Percentiles rank a stretch among this genome's conserved stretches.
These are phyloP conservation scores for Leishmania tarentolae DNA, from an alignment of 208 protist species.

Conservation along the genomic window DNA sequence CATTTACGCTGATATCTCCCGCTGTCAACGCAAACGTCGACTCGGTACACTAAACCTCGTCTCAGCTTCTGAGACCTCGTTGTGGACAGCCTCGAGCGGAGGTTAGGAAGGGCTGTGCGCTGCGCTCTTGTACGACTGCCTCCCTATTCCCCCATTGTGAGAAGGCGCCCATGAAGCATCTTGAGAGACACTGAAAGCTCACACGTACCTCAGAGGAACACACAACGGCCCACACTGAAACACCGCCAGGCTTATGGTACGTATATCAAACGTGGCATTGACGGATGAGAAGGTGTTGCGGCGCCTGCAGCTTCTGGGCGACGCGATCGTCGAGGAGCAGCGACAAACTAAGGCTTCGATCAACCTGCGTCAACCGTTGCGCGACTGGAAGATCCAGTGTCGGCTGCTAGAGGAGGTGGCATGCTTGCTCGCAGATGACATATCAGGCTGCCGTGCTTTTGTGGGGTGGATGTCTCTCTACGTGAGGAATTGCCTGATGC, in stretches of 20 bases:
- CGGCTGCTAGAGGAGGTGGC: conserved; percentile 36
- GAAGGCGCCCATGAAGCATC: neutral
- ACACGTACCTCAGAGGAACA: too few relatives aligned
- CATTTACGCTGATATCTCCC: neutral
- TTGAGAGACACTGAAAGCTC: too few relatives aligned
- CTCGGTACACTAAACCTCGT: neutral
- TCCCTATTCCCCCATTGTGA: neutral
- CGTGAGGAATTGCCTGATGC: conserved; percentile 44
- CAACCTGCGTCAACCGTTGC: neutral
- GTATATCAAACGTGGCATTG: conserved; percentile 7
- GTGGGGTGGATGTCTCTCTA: conserved; percentile 44
- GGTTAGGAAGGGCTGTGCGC: neutral
- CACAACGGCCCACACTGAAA: neutral
- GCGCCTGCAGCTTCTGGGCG: conserved; percentile 37
- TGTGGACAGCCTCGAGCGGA: neutral
- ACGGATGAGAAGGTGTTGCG: conserved; percentile 23
- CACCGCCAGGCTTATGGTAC: conserved; percentile 9
- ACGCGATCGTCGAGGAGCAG: conserved; percentile 22
- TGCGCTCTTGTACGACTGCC: neutral
- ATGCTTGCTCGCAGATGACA: conserved; percentile 30
- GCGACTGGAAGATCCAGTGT: conserved; percentile 36
- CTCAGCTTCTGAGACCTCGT: neutral
- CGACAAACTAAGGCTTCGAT: neutral
- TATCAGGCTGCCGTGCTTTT: conserved; percentile 35
- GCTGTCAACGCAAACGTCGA: neutral